These are phyloP conservation scores for Coprinellus aureogranulatus DNA, from an alignment of 768 basidiomycete species.

Conservation along the genomic window DNA sequence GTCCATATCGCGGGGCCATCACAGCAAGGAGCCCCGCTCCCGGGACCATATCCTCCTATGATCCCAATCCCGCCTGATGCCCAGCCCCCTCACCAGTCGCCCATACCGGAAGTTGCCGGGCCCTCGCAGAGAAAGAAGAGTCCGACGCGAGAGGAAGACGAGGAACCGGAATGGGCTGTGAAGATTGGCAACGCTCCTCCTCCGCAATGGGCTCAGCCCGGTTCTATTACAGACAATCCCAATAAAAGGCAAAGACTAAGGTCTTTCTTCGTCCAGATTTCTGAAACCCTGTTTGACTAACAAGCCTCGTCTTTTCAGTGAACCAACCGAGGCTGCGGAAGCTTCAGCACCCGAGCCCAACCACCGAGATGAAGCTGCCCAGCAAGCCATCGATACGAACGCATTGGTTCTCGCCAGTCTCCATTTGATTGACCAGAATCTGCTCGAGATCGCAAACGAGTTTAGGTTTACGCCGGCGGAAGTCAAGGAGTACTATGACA, in stretches of 20 bases:
- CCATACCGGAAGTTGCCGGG: constrained; percentile 11
- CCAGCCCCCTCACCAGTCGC: constrained; percentile 15
- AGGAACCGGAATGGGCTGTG: constrained; percentile 66
- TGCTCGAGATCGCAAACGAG: constrained; percentile 65
- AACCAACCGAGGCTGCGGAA: constrained; percentile 6
- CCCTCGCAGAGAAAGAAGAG: constrained; percentile 32
- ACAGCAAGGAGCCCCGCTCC: constrained; percentile 1
- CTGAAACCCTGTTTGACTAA: not conserved
- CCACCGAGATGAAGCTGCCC: constrained; percentile 16
- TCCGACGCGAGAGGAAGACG: constrained; percentile 61
- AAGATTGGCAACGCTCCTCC: constrained; percentile 60
- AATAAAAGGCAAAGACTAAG: constrained; percentile 44
- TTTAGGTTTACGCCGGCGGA: constrained; percentile 73
- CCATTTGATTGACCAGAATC: constrained; percentile 65
- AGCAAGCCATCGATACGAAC: constrained; percentile 17
- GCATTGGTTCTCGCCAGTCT: constrained; percentile 40
- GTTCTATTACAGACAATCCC: constrained; percentile 24
- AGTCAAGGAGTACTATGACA: constrained; percentile 76
- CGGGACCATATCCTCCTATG: constrained; percentile 10
- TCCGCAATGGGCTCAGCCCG: constrained; percentile 59
- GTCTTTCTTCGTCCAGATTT: constrained; percentile 28
- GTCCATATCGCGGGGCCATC: not conserved
- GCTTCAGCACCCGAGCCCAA: not conserved
- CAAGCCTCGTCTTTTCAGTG: constrained; percentile 5
- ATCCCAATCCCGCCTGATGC: constrained; percentile 10